A percentile compares a stretch with the other conserved stretches of the same genome.
Conservation (phyloP, 192 early-diverging fungal species). For the Coemansia sp. region DNA sequence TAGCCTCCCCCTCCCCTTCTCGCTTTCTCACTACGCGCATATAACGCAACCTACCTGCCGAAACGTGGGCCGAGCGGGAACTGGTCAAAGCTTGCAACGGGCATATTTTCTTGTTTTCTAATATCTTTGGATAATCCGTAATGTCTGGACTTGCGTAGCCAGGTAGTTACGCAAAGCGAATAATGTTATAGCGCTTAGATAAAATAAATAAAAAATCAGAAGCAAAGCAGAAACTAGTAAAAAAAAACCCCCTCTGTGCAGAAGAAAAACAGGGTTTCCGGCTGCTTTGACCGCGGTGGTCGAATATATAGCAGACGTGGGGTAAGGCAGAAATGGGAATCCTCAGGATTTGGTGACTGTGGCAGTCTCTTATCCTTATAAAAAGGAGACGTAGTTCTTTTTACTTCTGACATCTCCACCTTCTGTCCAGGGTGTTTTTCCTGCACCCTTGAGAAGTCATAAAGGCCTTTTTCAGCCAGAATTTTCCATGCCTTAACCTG, state of each 20-base stretch:
- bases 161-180: neutral
- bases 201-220: neutral
- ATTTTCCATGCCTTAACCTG: neutral
- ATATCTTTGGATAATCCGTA: neutral
- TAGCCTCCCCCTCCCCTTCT: neutral
- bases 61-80: slow-evolving; percentile 43
- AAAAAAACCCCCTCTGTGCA: neutral
- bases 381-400: neutral
- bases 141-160: neutral
- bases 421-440: neutral
- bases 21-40: neutral
- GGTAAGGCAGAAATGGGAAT: neutral
- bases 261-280: neutral
- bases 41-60: slow-evolving; percentile 31
- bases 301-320: neutral
- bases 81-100: slow-evolving; percentile 25
- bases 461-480: neutral
- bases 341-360: neutral
- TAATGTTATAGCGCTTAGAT: neutral
- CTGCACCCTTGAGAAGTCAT: neutral
- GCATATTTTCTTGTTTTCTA: neutral
- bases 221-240: neutral
- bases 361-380: neutral
- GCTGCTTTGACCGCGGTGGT: neutral
- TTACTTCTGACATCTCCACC: neutral